These are phyloP conservation scores for Leccinum variicolor DNA, from an alignment of 768 basidiomycete species.

Conservation along the genomic window DNA sequence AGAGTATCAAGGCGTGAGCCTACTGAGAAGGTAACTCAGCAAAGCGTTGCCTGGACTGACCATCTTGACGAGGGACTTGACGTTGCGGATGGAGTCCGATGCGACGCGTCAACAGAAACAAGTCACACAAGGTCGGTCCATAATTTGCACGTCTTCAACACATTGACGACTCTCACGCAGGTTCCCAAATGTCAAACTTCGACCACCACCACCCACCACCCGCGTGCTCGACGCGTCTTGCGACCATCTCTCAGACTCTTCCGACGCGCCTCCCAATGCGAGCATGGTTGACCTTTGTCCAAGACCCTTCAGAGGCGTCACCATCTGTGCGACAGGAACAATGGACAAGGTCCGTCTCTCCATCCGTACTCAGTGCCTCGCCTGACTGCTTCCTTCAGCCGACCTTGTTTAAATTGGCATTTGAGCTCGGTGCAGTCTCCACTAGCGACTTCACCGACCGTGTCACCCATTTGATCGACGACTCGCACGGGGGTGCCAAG, in stretches of 20 bases:
- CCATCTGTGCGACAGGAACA: conserved; percentile 76
- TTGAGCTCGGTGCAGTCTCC: conserved; percentile 74
- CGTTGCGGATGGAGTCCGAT: conserved; percentile 19
- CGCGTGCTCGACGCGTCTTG: conserved; percentile 27
- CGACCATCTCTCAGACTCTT: conserved; percentile 45
- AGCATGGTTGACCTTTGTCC: conserved; percentile 50
- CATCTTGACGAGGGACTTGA: conserved; percentile 46
- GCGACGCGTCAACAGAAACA: conserved; percentile 50
- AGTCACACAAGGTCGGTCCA: conserved; percentile 55
- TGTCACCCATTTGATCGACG: conserved; percentile 83
- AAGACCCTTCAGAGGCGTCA: conserved; percentile 63
- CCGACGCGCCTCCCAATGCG: conserved; percentile 44
- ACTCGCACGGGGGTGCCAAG: conserved; percentile 79
- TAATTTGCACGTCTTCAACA: neutral
- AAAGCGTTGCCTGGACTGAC: conserved; percentile 78
- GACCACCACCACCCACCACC: conserved; percentile 50
- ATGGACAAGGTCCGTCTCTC: conserved; percentile 61
- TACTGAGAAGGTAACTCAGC: conserved; percentile 92
- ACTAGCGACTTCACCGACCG: conserved; percentile 74
- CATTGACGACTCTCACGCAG: conserved; percentile 33
- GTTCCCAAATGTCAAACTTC: conserved; percentile 79
- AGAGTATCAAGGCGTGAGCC: conserved; percentile 57
- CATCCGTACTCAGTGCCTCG: conserved; percentile 3
- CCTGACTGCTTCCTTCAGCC: conserved; percentile 40
- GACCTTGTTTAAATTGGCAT: conserved; percentile 68